These are phyloP conservation scores for Gossypium raimondii DNA, from an alignment of 345 rosid species.

Conservation along the genomic window DNA sequence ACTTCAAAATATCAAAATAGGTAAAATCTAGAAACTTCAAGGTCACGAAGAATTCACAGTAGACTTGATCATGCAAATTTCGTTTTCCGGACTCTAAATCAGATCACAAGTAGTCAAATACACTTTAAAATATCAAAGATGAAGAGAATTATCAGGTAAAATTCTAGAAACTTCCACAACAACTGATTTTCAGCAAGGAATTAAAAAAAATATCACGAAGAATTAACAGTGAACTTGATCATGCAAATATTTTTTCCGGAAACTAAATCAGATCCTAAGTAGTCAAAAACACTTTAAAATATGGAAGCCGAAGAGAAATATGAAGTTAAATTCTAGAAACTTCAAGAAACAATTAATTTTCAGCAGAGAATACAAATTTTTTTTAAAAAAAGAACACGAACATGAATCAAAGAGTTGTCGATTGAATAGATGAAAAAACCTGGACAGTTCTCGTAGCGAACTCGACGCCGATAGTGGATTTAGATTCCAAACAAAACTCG, in stretches of 20 bases:
- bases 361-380: neutral
- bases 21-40: neutral
- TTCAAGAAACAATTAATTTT: conserved; percentile 1
- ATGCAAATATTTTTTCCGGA: neutral
- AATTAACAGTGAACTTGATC: neutral
- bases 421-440: conserved; percentile 23
- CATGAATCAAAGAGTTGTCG: conserved; percentile 7
- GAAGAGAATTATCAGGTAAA: neutral
- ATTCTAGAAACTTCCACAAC: neutral
- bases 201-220: neutral
- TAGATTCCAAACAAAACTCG: conserved; percentile 69
- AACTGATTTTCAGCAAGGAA: neutral
- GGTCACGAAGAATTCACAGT: neutral
- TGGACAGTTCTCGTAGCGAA: conserved; percentile 64
- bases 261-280: conserved; percentile 10
- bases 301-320: neutral
- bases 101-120: conserved; percentile 4
- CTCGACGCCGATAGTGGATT: conserved; percentile 72
- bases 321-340: neutral
- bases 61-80: neutral
- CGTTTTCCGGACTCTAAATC: neutral
- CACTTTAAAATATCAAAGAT: neutral
- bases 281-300: neutral
- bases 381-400: neutral
- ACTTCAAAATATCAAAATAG: neutral